phyloP scores from a whole-genome alignment of 1,284 basidiomycete genomes.

The Leccinum ponderosum region DNA sequence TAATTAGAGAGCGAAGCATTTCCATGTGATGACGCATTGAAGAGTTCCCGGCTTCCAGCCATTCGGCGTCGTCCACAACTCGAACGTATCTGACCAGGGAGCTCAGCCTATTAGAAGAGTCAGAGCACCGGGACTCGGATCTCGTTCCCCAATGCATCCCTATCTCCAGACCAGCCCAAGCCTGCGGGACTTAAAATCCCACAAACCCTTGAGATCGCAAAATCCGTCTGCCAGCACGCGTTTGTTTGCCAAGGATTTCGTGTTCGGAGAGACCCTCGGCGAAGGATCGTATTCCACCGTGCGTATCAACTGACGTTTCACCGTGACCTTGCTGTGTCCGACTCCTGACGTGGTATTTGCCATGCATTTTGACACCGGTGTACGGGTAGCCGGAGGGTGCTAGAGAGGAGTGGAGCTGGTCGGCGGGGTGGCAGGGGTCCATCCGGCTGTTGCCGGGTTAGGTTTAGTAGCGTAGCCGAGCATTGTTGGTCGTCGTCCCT shows the following conservation, averaged over 20 bases:
- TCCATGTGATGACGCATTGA: too few relatives aligned
- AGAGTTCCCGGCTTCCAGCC: too few relatives aligned
- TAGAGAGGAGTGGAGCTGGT: too few relatives aligned
- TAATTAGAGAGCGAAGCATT: too few relatives aligned
- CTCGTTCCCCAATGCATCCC: slow-evolving; percentile 8
- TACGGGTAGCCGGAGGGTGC: too few relatives aligned
- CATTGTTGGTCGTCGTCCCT: too few relatives aligned
- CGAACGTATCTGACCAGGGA: slow-evolving; percentile 55
- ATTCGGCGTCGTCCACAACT: too few relatives aligned
- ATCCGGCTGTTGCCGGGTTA: too few relatives aligned
- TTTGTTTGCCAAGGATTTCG: slow-evolving; percentile 60
- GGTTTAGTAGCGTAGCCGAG: too few relatives aligned
- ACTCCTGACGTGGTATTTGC: too few relatives aligned
- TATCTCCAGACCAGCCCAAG: slow-evolving; percentile 5
- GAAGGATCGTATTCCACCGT: slow-evolving; percentile 82
- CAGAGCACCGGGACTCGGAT: slow-evolving; percentile 22
- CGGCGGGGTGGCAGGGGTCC: too few relatives aligned
- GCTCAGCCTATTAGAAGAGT: slow-evolving; percentile 45
- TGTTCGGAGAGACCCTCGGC: slow-evolving; percentile 68
- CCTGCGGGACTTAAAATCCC: slow-evolving; percentile 19
- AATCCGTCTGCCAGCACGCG: slow-evolving; percentile 50
- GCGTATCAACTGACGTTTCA: slow-evolving; percentile 26
- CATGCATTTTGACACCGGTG: too few relatives aligned
- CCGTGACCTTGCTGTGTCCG: not conserved
- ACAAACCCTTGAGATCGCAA: slow-evolving; percentile 42